Conservation (phyloP, 1,284 basidiomycete genomes). For the Cutaneotrichosporon spelunceum region DNA sequence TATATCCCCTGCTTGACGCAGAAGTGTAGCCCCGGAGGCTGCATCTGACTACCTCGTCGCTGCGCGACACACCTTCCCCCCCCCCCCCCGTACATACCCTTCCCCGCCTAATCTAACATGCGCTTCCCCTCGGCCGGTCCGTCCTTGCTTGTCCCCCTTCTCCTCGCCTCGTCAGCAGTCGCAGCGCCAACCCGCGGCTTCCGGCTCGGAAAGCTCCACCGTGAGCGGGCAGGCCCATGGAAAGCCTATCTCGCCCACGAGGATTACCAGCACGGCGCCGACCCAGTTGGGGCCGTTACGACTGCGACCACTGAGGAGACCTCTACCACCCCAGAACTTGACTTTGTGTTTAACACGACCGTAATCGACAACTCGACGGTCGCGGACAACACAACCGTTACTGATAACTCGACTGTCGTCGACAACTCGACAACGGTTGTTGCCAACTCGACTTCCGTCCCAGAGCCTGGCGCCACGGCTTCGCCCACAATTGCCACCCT, state of each 20-base stretch:
- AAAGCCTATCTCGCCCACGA: slow-evolving; percentile 25
- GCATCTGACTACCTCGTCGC: slow-evolving; percentile 14
- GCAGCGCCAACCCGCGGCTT: slow-evolving; percentile 31
- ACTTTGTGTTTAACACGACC: background rate
- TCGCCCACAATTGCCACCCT: slow-evolving; percentile 1
- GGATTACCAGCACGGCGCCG: background rate
- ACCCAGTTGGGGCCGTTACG: background rate
- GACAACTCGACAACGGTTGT: slow-evolving; percentile 7
- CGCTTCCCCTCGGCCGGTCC: slow-evolving; percentile 25
- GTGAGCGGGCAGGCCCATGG: slow-evolving; percentile 12
- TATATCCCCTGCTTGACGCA: slow-evolving; percentile 31
- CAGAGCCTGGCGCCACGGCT: background rate
- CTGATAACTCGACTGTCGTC: slow-evolving; percentile 1
- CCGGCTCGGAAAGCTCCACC: slow-evolving; percentile 19
- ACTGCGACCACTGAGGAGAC: slow-evolving; percentile 6
- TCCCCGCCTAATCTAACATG: slow-evolving; percentile 15
- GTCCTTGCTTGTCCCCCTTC: slow-evolving; percentile 35
- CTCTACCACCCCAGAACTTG: slow-evolving; percentile 11
- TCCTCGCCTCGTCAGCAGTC: slow-evolving; percentile 32
- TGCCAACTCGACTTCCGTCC: background rate
- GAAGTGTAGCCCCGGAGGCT: slow-evolving; percentile 33
- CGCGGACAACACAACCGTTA: background rate
- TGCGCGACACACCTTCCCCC: slow-evolving; percentile 12
- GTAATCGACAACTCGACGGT: slow-evolving; percentile 3
- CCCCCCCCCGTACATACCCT: background rate